Percentiles rank a stretch among this genome's conserved stretches.
phyloP scores from a whole-genome alignment of 805 yeast species.

The Saturnispora sanitii region DNA sequence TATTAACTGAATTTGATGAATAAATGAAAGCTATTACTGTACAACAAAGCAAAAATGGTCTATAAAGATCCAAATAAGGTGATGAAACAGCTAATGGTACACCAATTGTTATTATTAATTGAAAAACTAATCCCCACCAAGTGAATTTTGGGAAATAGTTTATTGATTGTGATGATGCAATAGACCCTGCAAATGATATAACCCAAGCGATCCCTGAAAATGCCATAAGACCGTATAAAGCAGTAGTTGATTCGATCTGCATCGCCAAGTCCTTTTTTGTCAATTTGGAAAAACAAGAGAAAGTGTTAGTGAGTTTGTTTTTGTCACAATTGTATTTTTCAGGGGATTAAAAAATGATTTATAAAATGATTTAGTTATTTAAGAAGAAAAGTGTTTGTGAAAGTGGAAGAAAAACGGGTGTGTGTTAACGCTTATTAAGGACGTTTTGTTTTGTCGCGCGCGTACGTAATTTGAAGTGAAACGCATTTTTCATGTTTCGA shows the following conservation, averaged over 20 bases:
- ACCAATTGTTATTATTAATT: conserved; percentile 48
- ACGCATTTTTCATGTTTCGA: too few relatives aligned
- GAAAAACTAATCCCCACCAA: conserved; percentile 94
- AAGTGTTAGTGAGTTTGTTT: background rate
- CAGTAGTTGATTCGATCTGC: background rate
- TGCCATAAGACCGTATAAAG: background rate
- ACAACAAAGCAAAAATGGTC: conserved; percentile 44
- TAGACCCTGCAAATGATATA: conserved; percentile 80
- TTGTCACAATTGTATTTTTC: too few relatives aligned
- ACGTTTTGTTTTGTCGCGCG: too few relatives aligned
- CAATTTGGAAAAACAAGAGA: too few relatives aligned
- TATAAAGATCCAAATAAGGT: conserved; percentile 62
- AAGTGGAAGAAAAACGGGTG: too few relatives aligned
- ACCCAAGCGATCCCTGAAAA: conserved; percentile 60
- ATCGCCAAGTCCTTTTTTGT: too few relatives aligned
- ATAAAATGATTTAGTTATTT: too few relatives aligned
- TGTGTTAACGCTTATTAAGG: too few relatives aligned
- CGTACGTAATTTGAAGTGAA: too few relatives aligned
- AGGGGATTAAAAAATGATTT: too few relatives aligned
- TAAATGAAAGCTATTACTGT: conserved; percentile 71
- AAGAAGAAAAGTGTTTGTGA: too few relatives aligned
- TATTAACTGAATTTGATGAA: conserved; percentile 75
- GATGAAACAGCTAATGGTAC: conserved; percentile 44
- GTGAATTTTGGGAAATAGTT: conserved; percentile 65
- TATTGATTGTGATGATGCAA: conserved; percentile 36